Conservation (phyloP, 768 basidiomycete genomes). For the Amanita jacksonii region DNA sequence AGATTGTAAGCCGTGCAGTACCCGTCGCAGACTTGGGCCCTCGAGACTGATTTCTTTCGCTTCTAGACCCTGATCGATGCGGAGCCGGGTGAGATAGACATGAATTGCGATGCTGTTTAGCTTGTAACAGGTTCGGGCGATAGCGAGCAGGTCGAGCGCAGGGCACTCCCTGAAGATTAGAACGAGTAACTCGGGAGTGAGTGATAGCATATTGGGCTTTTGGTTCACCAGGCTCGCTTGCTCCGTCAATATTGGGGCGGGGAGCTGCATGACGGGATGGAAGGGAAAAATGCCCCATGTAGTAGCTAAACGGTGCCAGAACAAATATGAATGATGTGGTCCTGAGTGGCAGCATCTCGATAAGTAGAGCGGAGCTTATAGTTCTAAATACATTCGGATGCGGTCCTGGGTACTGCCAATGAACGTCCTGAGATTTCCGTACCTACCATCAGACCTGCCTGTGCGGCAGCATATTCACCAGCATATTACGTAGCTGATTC, state of each 20-base stretch:
- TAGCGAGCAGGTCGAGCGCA: slow-evolving; percentile 9
- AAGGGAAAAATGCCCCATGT: too few relatives aligned
- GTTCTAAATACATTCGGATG: too few relatives aligned
- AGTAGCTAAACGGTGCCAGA: too few relatives aligned
- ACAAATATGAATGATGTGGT: too few relatives aligned
- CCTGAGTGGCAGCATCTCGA: too few relatives aligned
- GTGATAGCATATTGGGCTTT: slow-evolving; percentile 10
- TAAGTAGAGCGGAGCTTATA: too few relatives aligned
- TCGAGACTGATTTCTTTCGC: slow-evolving; percentile 12
- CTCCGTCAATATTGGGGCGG: neutral
- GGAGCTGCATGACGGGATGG: too few relatives aligned
- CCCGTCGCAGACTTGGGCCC: slow-evolving; percentile 7
- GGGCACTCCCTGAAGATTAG: slow-evolving; percentile 12
- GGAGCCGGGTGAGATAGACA: slow-evolving; percentile 14
- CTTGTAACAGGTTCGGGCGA: slow-evolving; percentile 13
- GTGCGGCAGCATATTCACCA: too few relatives aligned
- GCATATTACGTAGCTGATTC: too few relatives aligned
- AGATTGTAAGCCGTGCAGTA: slow-evolving; percentile 13
- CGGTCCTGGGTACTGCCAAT: too few relatives aligned
- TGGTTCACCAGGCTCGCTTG: neutral
- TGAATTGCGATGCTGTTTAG: slow-evolving; percentile 15
- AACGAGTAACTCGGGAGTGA: slow-evolving; percentile 15
- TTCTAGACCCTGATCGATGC: slow-evolving; percentile 8
- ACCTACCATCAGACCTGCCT: too few relatives aligned
- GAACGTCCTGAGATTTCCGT: too few relatives aligned